Evolutionary conservation across 768 basidiomycete species (phyloP).

Genomic region (Boletus insuetus): DNA sequence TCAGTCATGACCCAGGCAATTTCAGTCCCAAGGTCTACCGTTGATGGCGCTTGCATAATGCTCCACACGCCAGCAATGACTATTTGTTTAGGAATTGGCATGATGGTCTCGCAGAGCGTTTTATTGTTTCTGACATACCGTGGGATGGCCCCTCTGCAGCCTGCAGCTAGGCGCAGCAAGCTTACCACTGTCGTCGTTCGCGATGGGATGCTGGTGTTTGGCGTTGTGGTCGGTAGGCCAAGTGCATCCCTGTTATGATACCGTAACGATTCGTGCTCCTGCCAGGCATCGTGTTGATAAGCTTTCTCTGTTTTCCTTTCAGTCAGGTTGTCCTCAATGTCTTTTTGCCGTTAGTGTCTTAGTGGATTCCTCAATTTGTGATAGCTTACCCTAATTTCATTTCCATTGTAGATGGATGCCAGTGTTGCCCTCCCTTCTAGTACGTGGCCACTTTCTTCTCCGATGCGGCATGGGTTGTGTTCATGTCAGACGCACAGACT

Average conservation of each 20-base stretch:
- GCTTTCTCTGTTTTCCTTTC: not conserved
- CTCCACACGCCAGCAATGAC: not conserved
- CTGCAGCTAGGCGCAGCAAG: conserved; percentile 12
- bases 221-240: conserved; percentile 8
- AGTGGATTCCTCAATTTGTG: not conserved
- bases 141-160: conserved; percentile 9
- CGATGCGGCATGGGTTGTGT: not conserved
- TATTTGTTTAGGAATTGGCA: not conserved
- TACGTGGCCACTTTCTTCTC: not conserved
- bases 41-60: conserved; percentile 12
- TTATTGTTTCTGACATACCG: conserved; percentile 16
- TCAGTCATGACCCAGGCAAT: not conserved
- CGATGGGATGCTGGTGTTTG: conserved; percentile 15
- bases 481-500: conserved; percentile 6
- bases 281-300: not conserved
- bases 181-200: conserved; percentile 11
- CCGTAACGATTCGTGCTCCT: not conserved
- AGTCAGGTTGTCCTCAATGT: conserved; percentile 8
- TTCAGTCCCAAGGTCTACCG: not conserved
- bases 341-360: conserved; percentile 15
- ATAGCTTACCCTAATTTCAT: not conserved
- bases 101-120: conserved; percentile 10
- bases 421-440: conserved; percentile 9
- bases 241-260: not conserved
- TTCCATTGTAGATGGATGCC: conserved; percentile 12